phyloP scores from a whole-genome alignment of 495 filamentous ascomycete species.

The Saxophila tyrrhenica region DNA sequence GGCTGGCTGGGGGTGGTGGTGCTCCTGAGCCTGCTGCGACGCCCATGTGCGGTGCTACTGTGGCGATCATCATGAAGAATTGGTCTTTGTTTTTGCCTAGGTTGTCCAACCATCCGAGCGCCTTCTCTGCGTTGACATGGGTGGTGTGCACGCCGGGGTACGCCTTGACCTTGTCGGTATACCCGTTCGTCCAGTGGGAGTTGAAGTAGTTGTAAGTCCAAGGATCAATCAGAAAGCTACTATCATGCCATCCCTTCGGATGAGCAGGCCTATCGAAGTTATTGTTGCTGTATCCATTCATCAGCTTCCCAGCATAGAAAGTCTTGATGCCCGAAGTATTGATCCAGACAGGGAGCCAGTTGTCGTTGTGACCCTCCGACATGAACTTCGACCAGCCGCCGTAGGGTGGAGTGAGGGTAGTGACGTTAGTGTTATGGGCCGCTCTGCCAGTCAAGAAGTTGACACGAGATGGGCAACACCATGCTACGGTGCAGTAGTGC shows the following conservation, averaged over 20 bases:
- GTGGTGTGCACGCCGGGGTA: constrained; percentile 37
- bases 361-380: constrained; percentile 49
- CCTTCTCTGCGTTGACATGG: constrained; percentile 51
- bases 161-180: constrained; percentile 33
- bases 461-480: constrained; percentile 25
- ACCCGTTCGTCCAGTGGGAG: constrained; percentile 45
- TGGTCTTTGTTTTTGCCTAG: constrained; percentile 39
- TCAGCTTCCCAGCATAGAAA: constrained; percentile 61
- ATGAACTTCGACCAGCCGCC: constrained; percentile 57
- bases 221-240: constrained; percentile 57
- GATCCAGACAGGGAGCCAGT: constrained; percentile 57
- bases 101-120: constrained; percentile 45
- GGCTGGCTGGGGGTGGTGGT: constrained; percentile 31
- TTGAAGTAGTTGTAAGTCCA: constrained; percentile 61
- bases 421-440: constrained; percentile 65
- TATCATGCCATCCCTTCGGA: not conserved
- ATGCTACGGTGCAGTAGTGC: constrained; percentile 21
- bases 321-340: constrained; percentile 56
- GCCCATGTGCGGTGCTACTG: constrained; percentile 50
- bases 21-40: constrained; percentile 11
- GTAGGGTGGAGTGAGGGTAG: constrained; percentile 39
- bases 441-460: constrained; percentile 45
- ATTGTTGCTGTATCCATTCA: constrained; percentile 37
- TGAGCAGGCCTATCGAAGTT: not conserved
- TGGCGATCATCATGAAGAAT: constrained; percentile 56